Base-by-base conservation (phyloP, 2,329 filamentous ascomycete species). In the Scleromitrula shiraiana region DNA sequence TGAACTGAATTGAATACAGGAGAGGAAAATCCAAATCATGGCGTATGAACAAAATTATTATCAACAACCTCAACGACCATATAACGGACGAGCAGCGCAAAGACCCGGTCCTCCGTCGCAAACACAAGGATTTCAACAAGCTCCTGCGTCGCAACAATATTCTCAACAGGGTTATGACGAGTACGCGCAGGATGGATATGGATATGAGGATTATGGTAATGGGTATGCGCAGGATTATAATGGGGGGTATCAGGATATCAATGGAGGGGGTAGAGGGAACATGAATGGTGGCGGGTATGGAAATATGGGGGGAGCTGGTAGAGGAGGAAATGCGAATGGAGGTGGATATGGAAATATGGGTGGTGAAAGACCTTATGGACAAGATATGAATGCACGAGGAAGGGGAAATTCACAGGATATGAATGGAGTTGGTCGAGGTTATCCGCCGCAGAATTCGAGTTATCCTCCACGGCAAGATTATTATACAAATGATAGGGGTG, bases 121-220 rank as follows among this genome's bases (percentile, higher is more conserved):
- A n/a, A n/a, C n/a, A n/a, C 61, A 61, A 43, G 53, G 50, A 20
- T 60, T 62, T 36, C 57, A 59, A 42, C 50, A 53, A 33, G 52
- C 51, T 6, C 53, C 56, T 19, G 55, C 53, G n/a, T n/a, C n/a
- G 12, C 46, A 61, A 62, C 80, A 83, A 59, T 93, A 74, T 43
- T 73, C 75, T 57, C 86, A 87, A 53, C 89, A 95, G 59, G 57
- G 51, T 19, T 60, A 63, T 41, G 59, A 63, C 33, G 56, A 59
- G 33, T 61, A 62, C 41, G 19, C 50, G 8, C 61, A 62, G 20
- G 61, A 60, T 23, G 57, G 53, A 2, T 62, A 62, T 49, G 58
- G 56, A 2, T 59, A 63, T 41, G 56, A 63, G 30, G 52, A 59
- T 33, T 55, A 56, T 44, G 53, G 58, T 27, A 53, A 56, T 45